Evolutionary conservation across 1,284 basidiomycete genomes (phyloP).

Genomic region (Volvariella surrecta): DNA sequence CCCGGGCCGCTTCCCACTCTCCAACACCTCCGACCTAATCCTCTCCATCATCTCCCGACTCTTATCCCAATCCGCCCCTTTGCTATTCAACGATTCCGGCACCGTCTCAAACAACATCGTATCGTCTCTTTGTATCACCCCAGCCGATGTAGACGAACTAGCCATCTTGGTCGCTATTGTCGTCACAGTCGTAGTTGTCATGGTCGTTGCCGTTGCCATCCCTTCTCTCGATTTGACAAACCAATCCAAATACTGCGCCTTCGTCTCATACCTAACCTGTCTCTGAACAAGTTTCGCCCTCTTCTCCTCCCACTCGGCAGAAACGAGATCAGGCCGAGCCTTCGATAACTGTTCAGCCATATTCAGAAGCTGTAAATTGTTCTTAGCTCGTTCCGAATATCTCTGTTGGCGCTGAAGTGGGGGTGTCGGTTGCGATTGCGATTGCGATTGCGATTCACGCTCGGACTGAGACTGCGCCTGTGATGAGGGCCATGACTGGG

Average conservation of each 20-base stretch:
- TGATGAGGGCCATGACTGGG: too few relatives aligned
- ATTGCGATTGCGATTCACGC: too few relatives aligned
- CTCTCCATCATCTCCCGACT: constrained; percentile 22
- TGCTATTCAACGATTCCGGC: constrained; percentile 18
- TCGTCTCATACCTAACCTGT: constrained; percentile 2
- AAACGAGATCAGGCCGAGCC: constrained; percentile 18
- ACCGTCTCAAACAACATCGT: constrained; percentile 12
- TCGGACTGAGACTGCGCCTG: too few relatives aligned
- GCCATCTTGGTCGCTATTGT: too few relatives aligned
- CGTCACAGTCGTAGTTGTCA: constrained; percentile 3
- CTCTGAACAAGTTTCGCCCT: constrained; percentile 14
- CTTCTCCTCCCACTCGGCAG: constrained; percentile 15
- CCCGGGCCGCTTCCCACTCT: constrained; percentile 15
- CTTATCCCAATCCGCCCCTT: constrained; percentile 25
- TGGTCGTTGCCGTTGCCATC: constrained; percentile 3
- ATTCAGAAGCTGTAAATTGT: constrained; percentile 14
- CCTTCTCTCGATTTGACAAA: constrained; percentile 6
- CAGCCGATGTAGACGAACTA: neutral
- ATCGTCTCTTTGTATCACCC: constrained; percentile 2
- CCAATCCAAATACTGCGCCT: constrained; percentile 7
- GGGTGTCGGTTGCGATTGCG: too few relatives aligned
- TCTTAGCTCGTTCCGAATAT: constrained; percentile 9
- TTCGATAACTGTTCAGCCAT: constrained; percentile 20
- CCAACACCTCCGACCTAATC: constrained; percentile 18
- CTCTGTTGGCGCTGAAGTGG: constrained; percentile 3